Evolutionary conservation across 139 green algal genomes (phyloP).

Genomic region (Chlorella sp.): DNA sequence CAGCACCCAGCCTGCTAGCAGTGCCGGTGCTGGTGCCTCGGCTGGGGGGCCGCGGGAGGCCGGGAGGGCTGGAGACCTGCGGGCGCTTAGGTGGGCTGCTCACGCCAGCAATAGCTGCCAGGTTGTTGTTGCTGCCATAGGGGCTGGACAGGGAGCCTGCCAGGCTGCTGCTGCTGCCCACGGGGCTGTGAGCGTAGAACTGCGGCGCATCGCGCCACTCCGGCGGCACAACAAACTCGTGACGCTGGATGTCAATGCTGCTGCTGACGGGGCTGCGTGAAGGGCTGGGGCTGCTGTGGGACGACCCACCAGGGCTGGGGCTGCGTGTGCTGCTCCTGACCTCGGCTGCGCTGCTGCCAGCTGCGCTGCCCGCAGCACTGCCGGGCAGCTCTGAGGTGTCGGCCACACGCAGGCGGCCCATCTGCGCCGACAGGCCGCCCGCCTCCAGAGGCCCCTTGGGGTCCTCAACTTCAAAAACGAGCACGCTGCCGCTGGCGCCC

Average conservation of each 20-base stretch:
- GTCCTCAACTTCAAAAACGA: slow-evolving; percentile 35
- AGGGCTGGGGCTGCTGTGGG: neutral
- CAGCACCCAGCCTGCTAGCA: neutral
- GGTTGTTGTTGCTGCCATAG: neutral
- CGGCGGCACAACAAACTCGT: neutral
- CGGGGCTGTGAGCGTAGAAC: slow-evolving; percentile 31
- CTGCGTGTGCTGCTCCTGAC: neutral
- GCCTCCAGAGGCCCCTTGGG: neutral
- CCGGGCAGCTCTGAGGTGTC: neutral
- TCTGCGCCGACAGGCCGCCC: neutral
- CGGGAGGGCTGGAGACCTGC: neutral
- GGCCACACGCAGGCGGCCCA: slow-evolving; percentile 21
- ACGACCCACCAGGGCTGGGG: neutral
- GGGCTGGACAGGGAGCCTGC: slow-evolving; percentile 12
- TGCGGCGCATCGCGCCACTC: slow-evolving; percentile 24
- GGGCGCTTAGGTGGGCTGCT: neutral
- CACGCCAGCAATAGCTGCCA: neutral
- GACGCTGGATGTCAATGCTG: slow-evolving; percentile 5
- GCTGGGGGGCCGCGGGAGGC: neutral
- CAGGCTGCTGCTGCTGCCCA: slow-evolving; percentile 19
- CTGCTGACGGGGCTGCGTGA: neutral
- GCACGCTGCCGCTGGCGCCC: neutral
- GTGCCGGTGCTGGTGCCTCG: neutral
- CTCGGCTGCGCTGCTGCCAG: neutral
- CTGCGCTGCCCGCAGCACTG: neutral